A percentile compares a stretch with the other conserved stretches of the same genome.
Conservation (phyloP, 2,329 filamentous ascomycete genomes). For the Fusarium chuoi region DNA sequence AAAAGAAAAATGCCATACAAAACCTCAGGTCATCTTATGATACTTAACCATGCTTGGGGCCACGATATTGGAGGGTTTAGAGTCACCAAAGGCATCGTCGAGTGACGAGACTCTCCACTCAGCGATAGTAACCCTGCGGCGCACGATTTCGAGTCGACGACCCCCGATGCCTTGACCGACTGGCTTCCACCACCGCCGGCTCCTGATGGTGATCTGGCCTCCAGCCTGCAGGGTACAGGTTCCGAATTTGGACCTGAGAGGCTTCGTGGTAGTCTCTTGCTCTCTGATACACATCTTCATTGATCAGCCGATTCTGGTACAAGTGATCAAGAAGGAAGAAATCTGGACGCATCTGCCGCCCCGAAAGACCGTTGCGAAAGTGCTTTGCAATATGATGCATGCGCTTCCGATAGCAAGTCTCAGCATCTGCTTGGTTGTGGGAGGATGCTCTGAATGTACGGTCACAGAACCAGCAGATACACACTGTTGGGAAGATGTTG, state of each 20-base stretch:
- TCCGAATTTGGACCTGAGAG: conserved; percentile 27
- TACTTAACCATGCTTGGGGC: not conserved
- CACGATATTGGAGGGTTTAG: not conserved
- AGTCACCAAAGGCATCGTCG: not conserved
- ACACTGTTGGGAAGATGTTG: conserved; percentile 48
- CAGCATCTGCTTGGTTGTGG: not conserved
- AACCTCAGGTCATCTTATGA: too few relatives aligned
- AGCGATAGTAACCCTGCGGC: conserved; percentile 9
- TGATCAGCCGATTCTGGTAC: conserved; percentile 43
- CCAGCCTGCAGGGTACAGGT: conserved; percentile 31
- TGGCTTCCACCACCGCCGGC: conserved; percentile 6
- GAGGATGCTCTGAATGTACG: conserved; percentile 48
- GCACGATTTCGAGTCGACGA: not conserved
- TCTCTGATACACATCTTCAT: conserved; percentile 32
- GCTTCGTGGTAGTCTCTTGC: conserved; percentile 36
- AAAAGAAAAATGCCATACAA: not conserved
- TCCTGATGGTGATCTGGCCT: not conserved
- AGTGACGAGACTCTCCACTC: not conserved
- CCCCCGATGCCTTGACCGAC: not conserved
- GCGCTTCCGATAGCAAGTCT: conserved; percentile 50
- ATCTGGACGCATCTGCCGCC: conserved; percentile 51
- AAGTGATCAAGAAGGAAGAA: conserved; percentile 55
- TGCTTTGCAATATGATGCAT: conserved; percentile 64
- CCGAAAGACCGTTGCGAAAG: conserved; percentile 45
- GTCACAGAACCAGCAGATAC: conserved; percentile 64